A percentile compares a stretch with the other conserved stretches of the same genome.
Evolutionary conservation across 2,329 filamentous ascomycete genomes (phyloP).

Genomic region (Graphiopsis chlorocephala): DNA sequence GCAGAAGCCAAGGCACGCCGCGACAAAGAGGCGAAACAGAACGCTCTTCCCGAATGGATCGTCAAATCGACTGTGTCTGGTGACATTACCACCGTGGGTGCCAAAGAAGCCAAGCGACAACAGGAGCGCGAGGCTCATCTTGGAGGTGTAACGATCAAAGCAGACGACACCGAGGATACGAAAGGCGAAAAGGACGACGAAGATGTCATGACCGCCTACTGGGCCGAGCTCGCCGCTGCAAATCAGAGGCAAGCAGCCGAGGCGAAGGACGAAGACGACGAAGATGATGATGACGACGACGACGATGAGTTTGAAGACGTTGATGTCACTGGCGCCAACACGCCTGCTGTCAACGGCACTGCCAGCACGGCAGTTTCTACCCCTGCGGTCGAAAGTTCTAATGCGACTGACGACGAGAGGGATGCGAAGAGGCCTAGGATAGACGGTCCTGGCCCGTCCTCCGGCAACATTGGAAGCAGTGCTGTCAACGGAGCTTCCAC

Average conservation of each 20-base stretch:
- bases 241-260: slow-evolving; percentile 46
- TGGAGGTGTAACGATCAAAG: slow-evolving; percentile 38
- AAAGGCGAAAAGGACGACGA: slow-evolving; percentile 44
- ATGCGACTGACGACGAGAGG: slow-evolving; percentile 43
- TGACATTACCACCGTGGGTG: slow-evolving; percentile 46
- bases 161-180: slow-evolving; percentile 44
- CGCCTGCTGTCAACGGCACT: slow-evolving; percentile 23
- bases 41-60: slow-evolving; percentile 37
- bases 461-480: slow-evolving; percentile 13
- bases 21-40: slow-evolving; percentile 36
- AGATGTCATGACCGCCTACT: slow-evolving; percentile 64
- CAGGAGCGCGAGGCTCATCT: slow-evolving; percentile 37
- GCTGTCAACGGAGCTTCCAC: slow-evolving; percentile 20
- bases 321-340: slow-evolving; percentile 46
- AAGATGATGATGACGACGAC: slow-evolving; percentile 48
- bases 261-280: slow-evolving; percentile 52
- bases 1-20: slow-evolving; percentile 30
- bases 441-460: slow-evolving; percentile 43
- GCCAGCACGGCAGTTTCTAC: slow-evolving; percentile 37
- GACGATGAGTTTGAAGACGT: slow-evolving; percentile 55
- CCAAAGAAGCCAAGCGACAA: slow-evolving; percentile 38
- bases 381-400: slow-evolving; percentile 30
- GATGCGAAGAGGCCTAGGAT: slow-evolving; percentile 62
- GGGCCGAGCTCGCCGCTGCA: slow-evolving; percentile 63
- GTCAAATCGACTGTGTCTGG: slow-evolving; percentile 36